Evolutionary conservation across 768 basidiomycete genomes (phyloP).

Genomic region (Boletus pseudopeckii): DNA sequence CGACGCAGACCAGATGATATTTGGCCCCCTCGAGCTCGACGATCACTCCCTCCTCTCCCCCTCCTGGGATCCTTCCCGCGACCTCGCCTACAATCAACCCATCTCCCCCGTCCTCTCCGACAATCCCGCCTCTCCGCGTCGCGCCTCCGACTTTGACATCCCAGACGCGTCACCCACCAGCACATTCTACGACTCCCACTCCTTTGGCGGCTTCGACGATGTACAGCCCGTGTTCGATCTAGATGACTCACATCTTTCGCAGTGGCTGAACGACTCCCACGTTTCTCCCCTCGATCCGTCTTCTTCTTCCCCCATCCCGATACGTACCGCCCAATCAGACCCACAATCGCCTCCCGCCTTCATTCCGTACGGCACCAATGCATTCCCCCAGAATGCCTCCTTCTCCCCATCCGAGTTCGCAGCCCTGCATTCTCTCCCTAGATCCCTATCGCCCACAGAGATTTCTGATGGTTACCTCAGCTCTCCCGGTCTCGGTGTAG

Average conservation of each 20-base stretch:
- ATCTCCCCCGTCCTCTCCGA: slow-evolving; percentile 39
- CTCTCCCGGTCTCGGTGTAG: slow-evolving; percentile 41
- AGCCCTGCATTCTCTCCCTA: slow-evolving; percentile 57
- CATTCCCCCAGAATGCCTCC: slow-evolving; percentile 46
- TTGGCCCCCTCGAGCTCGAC: slow-evolving; percentile 34
- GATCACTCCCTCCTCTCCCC: slow-evolving; percentile 28
- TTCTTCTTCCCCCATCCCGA: slow-evolving; percentile 61
- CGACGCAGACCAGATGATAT: slow-evolving; percentile 35
- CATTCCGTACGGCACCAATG: slow-evolving; percentile 44
- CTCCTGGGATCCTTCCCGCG: slow-evolving; percentile 28
- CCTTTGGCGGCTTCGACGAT: slow-evolving; percentile 33
- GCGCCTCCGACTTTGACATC: slow-evolving; percentile 39
- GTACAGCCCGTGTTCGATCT: slow-evolving; percentile 37
- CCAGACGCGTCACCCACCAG: slow-evolving; percentile 39
- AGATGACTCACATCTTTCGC: slow-evolving; percentile 42
- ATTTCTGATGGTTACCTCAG: slow-evolving; percentile 46
- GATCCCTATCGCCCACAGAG: slow-evolving; percentile 58
- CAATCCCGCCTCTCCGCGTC: slow-evolving; percentile 40
- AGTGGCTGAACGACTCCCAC: slow-evolving; percentile 67
- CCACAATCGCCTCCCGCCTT: slow-evolving; percentile 45
- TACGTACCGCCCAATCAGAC: slow-evolving; percentile 45
- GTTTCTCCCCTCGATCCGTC: slow-evolving; percentile 30
- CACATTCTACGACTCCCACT: slow-evolving; percentile 33
- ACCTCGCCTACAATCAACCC: slow-evolving; percentile 37
- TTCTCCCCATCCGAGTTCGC: slow-evolving; percentile 64